Conservation (phyloP, 164 flowering plant genomes). For the Nymphaea colorata region DNA sequence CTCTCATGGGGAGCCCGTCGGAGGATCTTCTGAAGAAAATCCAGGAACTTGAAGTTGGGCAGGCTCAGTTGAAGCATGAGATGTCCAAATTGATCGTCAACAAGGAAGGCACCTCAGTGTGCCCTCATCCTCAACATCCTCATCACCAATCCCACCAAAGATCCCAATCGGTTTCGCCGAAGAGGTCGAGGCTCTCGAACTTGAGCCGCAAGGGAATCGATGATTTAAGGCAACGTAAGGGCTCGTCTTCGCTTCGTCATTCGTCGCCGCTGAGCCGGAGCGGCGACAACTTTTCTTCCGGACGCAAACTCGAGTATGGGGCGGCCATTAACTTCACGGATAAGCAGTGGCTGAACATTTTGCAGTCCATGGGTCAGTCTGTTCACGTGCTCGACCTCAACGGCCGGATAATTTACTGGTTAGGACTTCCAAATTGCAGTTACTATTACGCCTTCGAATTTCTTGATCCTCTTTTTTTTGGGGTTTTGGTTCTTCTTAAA, state of each 20-base stretch:
- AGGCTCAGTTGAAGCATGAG: constrained; percentile 60
- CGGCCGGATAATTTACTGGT: constrained; percentile 69
- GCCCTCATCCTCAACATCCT: constrained; percentile 6
- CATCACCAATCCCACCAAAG: constrained; percentile 25
- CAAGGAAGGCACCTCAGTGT: constrained; percentile 2
- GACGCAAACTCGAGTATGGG: constrained; percentile 17
- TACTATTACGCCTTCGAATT: neutral
- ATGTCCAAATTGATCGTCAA: constrained; percentile 48
- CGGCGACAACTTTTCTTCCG: constrained; percentile 14
- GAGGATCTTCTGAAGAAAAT: constrained; percentile 82
- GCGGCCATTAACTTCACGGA: constrained; percentile 43
- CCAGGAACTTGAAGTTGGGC: constrained; percentile 68
- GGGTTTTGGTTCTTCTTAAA: neutral
- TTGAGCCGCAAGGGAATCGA: constrained; percentile 15
- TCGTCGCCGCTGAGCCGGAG: constrained; percentile 84
- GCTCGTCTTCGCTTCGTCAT: constrained; percentile 48
- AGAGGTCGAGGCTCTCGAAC: constrained; percentile 21
- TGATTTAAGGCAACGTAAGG: constrained; percentile 27
- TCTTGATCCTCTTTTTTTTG: neutral
- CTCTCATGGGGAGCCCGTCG: constrained; percentile 31
- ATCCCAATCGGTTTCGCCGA: constrained; percentile 74
- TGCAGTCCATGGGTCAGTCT: constrained; percentile 91
- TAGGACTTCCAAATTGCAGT: constrained; percentile 12
- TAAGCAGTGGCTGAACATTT: constrained; percentile 62
- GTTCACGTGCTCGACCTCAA: constrained; percentile 70